phyloP scores from a whole-genome alignment of 352 stramenopile genomes.

The Globisporangium echinulatum region DNA sequence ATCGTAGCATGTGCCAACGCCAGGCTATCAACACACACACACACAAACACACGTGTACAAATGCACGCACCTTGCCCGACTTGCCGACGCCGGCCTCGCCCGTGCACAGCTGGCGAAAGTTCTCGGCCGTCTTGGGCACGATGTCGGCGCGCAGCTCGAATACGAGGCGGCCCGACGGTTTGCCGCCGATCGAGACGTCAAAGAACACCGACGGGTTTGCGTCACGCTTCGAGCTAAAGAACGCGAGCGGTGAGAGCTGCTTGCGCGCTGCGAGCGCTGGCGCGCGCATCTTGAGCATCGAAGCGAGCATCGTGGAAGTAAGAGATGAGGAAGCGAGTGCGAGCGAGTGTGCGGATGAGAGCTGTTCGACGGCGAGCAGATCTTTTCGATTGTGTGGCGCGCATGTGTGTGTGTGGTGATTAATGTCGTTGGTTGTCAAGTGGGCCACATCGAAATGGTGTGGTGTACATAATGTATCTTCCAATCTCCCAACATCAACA shows the following conservation, averaged over 20 bases:
- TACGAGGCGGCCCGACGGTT: constrained; percentile 76
- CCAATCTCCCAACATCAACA: not conserved
- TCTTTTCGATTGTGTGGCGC: not conserved
- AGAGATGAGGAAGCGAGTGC: too few relatives aligned
- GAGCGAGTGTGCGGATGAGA: not conserved
- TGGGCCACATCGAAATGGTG: too few relatives aligned
- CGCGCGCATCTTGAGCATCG: constrained; percentile 27
- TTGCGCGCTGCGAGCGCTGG: constrained; percentile 11
- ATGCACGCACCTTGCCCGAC: constrained; percentile 35
- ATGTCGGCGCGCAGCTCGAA: constrained; percentile 93
- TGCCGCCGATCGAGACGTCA: constrained; percentile 93
- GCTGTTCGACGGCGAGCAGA: not conserved
- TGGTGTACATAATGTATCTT: not conserved
- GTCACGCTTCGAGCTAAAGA: constrained; percentile 55
- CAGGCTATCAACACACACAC: too few relatives aligned
- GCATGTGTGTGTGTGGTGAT: not conserved
- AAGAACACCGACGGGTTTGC: constrained; percentile 94
- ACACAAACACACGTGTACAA: too few relatives aligned
- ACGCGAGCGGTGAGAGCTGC: constrained; percentile 15
- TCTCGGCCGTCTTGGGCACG: constrained; percentile 97
- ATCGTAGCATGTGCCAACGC: too few relatives aligned
- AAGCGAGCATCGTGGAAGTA: constrained; percentile 8
- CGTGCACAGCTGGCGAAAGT: constrained; percentile 97
- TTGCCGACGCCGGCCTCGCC: constrained; percentile 92
- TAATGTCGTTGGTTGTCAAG: too few relatives aligned